These are phyloP conservation scores for Boeremia lycopersici DNA, from an alignment of 2,329 filamentous ascomycete species.

Conservation along the genomic window DNA sequence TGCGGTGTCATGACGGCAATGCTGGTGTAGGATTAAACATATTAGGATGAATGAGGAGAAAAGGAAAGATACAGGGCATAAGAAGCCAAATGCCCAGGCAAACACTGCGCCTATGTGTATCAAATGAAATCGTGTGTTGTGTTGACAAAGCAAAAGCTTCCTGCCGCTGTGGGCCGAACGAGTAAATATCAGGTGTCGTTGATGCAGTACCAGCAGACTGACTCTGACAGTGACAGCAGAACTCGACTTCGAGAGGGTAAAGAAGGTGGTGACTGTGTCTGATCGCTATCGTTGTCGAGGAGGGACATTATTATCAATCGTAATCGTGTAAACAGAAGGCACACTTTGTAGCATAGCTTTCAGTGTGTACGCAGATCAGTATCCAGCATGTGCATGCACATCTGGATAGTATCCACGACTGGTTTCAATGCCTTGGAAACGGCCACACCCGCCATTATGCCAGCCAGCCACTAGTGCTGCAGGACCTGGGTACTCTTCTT, in stretches of 20 bases:
- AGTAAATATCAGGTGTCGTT: no score
- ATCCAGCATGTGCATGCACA: conserved; percentile 49
- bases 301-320: background rate
- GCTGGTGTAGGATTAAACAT: conserved; percentile 38
- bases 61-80: conserved; percentile 6
- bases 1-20: conserved; percentile 30
- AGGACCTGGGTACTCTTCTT: conserved; percentile 51
- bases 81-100: conserved; percentile 6
- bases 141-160: no score
- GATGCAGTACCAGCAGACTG: no score
- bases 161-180: no score
- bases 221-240: background rate
- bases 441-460: conserved; percentile 49
- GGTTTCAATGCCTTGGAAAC: conserved; percentile 54
- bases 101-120: conserved; percentile 1
- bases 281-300: background rate
- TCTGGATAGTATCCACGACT: conserved; percentile 56
- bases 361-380: conserved; percentile 28
- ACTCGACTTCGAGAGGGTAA: background rate
- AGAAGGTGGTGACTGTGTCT: background rate
- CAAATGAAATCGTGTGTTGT: background rate
- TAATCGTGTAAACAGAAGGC: background rate
- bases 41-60: conserved; percentile 19
- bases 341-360: background rate
- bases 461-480: conserved; percentile 38